A percentile compares a stretch with the other conserved stretches of the same genome.
Conservation (phyloP, 2,329 filamentous ascomycete species). For the Verticillium alfalfae region DNA sequence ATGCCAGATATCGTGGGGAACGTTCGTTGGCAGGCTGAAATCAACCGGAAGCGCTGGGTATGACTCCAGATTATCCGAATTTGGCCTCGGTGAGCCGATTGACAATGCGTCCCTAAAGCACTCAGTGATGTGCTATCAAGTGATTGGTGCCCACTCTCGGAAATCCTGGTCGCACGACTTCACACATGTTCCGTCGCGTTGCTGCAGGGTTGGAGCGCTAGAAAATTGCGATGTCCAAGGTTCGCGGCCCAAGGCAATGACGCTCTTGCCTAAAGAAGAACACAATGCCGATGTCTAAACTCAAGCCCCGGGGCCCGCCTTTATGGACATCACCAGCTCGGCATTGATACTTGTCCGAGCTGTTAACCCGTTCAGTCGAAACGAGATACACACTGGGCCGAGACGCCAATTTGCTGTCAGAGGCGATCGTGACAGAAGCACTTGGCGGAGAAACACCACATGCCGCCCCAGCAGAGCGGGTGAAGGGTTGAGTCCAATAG, state of each 20-base stretch:
- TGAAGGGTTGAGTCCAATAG: background rate
- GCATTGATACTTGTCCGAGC: background rate
- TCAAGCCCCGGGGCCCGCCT: background rate
- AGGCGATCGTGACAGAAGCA: too few relatives aligned
- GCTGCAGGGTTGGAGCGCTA: background rate
- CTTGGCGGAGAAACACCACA: background rate
- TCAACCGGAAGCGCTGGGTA: background rate
- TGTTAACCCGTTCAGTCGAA: background rate
- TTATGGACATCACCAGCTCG: background rate
- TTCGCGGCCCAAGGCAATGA: background rate
- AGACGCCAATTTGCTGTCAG: background rate
- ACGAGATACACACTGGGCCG: background rate
- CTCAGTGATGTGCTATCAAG: background rate
- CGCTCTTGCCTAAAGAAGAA: background rate
- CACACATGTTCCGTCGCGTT: background rate
- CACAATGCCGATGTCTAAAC: background rate
- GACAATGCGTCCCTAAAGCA: background rate
- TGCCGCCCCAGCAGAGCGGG: background rate
- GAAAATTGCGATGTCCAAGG: background rate
- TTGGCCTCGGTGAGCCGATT: constrained; percentile 1
- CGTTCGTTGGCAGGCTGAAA: background rate
- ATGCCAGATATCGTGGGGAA: background rate
- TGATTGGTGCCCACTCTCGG: constrained; percentile 1
- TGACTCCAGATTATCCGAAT: background rate
- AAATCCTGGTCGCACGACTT: background rate